phyloP scores from a whole-genome alignment of 257 asterid species.

The Solanum chmielewskii region DNA sequence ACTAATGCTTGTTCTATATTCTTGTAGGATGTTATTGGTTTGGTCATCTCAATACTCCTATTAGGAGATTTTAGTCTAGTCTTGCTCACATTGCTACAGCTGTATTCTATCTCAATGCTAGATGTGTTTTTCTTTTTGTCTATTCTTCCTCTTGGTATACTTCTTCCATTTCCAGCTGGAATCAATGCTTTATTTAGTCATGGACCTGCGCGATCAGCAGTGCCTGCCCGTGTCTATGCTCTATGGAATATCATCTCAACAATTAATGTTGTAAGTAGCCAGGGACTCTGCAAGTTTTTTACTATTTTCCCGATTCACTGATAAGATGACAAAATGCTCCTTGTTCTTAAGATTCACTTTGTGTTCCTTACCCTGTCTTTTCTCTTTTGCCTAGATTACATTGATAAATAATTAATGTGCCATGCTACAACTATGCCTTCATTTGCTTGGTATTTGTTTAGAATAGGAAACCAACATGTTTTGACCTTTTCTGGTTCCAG shows the following conservation, averaged over 20 bases:
- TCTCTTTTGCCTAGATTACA: background rate
- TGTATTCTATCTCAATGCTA: slow-evolving; percentile 59
- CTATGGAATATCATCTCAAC: slow-evolving; percentile 72
- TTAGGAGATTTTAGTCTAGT: slow-evolving; percentile 88
- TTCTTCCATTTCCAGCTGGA: slow-evolving; percentile 87
- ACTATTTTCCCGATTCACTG: background rate
- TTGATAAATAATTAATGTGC: background rate
- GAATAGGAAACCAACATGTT: background rate
- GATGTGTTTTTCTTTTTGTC: slow-evolving; percentile 51
- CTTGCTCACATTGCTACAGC: slow-evolving; percentile 74
- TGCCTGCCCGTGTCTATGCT: slow-evolving; percentile 78
- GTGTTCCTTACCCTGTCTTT: background rate
- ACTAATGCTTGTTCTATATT: slow-evolving; percentile 1
- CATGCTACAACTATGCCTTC: background rate
- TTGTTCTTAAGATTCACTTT: background rate
- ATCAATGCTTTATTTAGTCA: slow-evolving; percentile 80
- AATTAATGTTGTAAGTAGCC: slow-evolving; percentile 63
- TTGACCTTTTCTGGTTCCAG: background rate
- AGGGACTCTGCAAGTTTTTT: background rate
- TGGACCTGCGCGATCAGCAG: slow-evolving; percentile 78
- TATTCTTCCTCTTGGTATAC: slow-evolving; percentile 73
- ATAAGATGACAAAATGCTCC: background rate
- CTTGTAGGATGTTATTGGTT: slow-evolving; percentile 84
- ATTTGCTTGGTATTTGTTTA: background rate
- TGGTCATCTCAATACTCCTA: slow-evolving; percentile 64